phyloP scores from a whole-genome alignment of 345 rosid genomes.

The Eucalyptus marginata region DNA sequence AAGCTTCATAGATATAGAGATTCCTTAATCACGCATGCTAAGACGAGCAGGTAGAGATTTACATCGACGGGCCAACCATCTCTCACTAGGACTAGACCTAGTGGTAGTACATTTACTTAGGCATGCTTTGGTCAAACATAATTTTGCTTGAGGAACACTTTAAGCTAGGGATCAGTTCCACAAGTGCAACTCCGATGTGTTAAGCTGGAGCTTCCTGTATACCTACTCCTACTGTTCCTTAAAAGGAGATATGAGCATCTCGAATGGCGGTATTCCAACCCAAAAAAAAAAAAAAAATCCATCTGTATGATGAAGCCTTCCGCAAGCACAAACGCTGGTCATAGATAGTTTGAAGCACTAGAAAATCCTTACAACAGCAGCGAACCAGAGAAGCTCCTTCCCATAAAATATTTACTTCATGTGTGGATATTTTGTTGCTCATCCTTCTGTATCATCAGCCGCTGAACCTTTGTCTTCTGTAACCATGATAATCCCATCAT shows the following conservation, averaged over 20 bases:
- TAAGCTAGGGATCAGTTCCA: neutral
- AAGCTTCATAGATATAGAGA: neutral
- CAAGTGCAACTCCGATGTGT: neutral
- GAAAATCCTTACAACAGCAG: neutral
- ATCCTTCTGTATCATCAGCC: conserved; percentile 9
- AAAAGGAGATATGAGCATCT: neutral
- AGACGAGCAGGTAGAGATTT: neutral
- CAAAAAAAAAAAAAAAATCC: neutral
- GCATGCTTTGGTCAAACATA: neutral
- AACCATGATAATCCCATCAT: conserved; percentile 31
- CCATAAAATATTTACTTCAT: neutral
- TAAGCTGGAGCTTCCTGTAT: neutral
- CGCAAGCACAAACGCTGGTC: neutral
- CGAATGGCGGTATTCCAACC: neutral
- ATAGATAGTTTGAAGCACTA: neutral
- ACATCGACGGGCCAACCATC: neutral
- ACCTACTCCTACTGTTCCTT: neutral
- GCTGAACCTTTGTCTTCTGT: conserved; percentile 16
- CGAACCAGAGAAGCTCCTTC: neutral
- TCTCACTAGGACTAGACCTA: neutral
- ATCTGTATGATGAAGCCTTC: neutral
- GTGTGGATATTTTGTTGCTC: neutral
- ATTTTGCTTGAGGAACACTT: neutral
- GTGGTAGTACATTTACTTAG: neutral
- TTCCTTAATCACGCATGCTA: neutral